phyloP scores from a whole-genome alignment of 2,329 filamentous ascomycete genomes.

The Exophiala oligosperma region DNA sequence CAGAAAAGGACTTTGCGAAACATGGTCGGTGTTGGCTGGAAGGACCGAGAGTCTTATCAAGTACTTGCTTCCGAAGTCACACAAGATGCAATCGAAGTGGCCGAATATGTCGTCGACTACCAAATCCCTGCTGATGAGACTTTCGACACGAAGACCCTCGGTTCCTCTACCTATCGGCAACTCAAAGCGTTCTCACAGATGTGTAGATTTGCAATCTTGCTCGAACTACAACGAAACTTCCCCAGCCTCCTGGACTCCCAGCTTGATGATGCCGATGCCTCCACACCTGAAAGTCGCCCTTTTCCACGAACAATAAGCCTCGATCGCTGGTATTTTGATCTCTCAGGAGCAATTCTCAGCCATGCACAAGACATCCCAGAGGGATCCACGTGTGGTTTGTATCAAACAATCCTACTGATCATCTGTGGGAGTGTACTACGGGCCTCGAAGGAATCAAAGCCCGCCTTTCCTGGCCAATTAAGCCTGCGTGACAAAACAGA shows the following conservation, averaged over 20 bases:
- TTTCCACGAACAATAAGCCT: conserved; percentile 6
- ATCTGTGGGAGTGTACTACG: conserved; percentile 17
- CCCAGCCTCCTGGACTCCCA: conserved; percentile 11
- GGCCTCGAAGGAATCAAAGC: conserved; percentile 4
- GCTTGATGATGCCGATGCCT: conserved; percentile 5
- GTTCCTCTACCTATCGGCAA: conserved; percentile 12
- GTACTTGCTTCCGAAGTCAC: conserved; percentile 13
- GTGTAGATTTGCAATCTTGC: conserved; percentile 19
- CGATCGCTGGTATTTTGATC: conserved; percentile 17
- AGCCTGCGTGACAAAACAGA: conserved; percentile 11
- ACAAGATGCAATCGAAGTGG: conserved; percentile 14
- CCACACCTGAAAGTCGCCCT: conserved; percentile 1
- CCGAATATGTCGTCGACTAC: conserved; percentile 14
- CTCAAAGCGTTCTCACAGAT: conserved; percentile 17
- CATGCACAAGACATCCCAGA: conserved; percentile 18
- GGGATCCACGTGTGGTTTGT: conserved; percentile 17
- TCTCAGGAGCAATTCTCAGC: conserved; percentile 13
- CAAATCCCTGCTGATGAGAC: conserved; percentile 13
- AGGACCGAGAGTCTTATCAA: conserved; percentile 13
- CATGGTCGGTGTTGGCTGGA: conserved; percentile 17
- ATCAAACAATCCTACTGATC: conserved; percentile 15
- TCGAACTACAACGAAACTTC: conserved; percentile 18
- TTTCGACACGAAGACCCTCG: conserved; percentile 16
- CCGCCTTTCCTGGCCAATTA: not conserved
- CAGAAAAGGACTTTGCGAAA: conserved; percentile 15